Base-by-base conservation (phyloP, 1,139 yeast genomes). In the Nakaseomyces uthaithaninus region DNA sequence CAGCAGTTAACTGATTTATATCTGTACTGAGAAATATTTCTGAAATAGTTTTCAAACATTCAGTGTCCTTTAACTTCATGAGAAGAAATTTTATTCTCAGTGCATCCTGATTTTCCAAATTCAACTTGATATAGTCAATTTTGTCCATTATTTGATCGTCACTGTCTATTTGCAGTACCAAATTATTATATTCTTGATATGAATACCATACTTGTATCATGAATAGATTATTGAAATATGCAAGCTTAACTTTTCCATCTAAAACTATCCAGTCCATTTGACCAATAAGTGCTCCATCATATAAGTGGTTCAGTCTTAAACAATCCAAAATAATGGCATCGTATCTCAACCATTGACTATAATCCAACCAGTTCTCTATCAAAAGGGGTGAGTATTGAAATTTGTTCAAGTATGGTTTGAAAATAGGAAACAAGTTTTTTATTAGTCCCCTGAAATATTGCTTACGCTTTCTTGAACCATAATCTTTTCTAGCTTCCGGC, bases 181-280 rank as follows among this genome's bases (percentile, higher is more conserved):
- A 9, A 3, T 6, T 33, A 3, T 41, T 39, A 34, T 50, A 59
- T 39, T 57, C 62, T 15, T 47, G 42, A 10, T 36, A 31, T 3
- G 58, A 45, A 34, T 53, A 57, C 59, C 62, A 56, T 3, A 47
- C 47, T 41, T 57, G 59, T 12, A 57, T 41, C 40, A 57, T 42
- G 20, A 41, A 39, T 9, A 16, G 28, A 18, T 42, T 41, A 38
- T 52, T 51, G 39, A 57, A 54, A 15, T 42, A 42, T 1, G 50
- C 58, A 9, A 57, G 30, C 19, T 49, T 42, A 3, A 47, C 40
- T 12, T 46, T 44, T 1, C 40, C 45, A 35, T 45, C 51, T 7
- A 57, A 37, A n/a, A 41, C 34, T 2, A 58, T 48, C 54, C 57
- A 52, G 33, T 57, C 53, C 3, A 57, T 14, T 3, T 46, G 43